Base-by-base conservation (phyloP, 1,284 basidiomycete species). In the Calocybe gambosa region DNA sequence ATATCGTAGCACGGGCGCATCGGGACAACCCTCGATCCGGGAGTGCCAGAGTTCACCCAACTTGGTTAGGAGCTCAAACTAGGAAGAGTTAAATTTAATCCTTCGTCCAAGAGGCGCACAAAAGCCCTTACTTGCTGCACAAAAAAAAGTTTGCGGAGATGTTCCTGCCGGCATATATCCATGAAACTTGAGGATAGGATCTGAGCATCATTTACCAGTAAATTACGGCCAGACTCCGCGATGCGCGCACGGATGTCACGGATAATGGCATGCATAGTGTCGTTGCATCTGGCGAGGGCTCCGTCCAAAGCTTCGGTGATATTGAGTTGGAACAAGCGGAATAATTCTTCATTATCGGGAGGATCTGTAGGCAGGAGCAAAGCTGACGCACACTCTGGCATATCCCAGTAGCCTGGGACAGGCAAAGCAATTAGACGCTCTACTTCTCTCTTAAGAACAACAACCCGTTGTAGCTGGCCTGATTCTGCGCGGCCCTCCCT, bases 61-160 rank as follows among this genome's bases (percentile, higher is more conserved):
- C 45, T 65, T 70, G 0, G 70, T 56, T 0, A 75, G 56, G 0
- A 74, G 70, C 54, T 76, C 74, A 47, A 76, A 75, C 73, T 75
- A 45, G 2, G 15, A 36, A 34, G 29, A 12, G n/a, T 43, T 33
- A 37, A 45, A 33, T 12, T 10, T 39, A 15, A 23, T 10, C n/a
- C 13, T 31, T 13, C 15, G 13, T 12, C 15, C 5, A 15, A 34
- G n/a, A 16, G n/a, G 3, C 15, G 31, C n/a, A 34, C 5, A n/a
- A 12, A 15, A 19, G 43, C 9, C 55, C 60, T 23, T 43, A 73
- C 73, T 63, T 76, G 72, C 52, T 73, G 71, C 68, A 75, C 74
- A 52, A 70, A 74, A 52, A 75, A 72, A 1, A 76, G 57, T 51
- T 75, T 75, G 21, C 71, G 64, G 15, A 75, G 51, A 28, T 67